Conservation (phyloP, 1,139 yeast genomes). For the Yamadazyma friedrichii region DNA sequence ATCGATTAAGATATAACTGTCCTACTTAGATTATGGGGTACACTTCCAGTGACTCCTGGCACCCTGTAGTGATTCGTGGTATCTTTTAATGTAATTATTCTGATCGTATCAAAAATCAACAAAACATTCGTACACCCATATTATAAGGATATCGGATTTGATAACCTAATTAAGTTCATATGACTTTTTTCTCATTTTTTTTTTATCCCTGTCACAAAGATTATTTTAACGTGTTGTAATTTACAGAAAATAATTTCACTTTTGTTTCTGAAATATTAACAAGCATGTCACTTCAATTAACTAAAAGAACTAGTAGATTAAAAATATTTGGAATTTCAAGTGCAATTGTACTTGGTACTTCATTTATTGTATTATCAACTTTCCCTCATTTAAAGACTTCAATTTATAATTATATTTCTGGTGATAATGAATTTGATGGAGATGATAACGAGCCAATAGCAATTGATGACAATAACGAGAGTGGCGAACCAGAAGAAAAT, state of each 20-base stretch:
- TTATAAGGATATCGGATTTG: neutral
- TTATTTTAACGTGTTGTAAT: neutral
- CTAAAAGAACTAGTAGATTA: constrained; percentile 6
- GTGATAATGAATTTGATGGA: constrained; percentile 17
- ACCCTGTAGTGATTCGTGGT: too few species aligned
- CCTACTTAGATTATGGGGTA: too few species aligned
- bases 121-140: neutral
- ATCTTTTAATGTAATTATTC: too few species aligned
- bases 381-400: constrained; percentile 49
- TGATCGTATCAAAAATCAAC: too few species aligned
- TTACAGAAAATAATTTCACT: too few species aligned
- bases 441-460: constrained; percentile 24
- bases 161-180: too few species aligned
- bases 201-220: neutral
- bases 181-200: neutral
- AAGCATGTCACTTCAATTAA: constrained; percentile 11
- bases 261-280: too few species aligned
- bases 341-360: constrained; percentile 44
- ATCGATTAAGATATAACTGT: too few species aligned
- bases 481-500: constrained; percentile 5
- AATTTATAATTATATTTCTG: constrained; percentile 23
- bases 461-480: constrained; percentile 12
- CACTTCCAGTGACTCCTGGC: too few species aligned
- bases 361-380: constrained; percentile 45
- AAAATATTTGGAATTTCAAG: constrained; percentile 23